Evolutionary conservation across 23 red algal genomes (phyloP).

Genomic region (Gracilaria gracilis): DNA sequence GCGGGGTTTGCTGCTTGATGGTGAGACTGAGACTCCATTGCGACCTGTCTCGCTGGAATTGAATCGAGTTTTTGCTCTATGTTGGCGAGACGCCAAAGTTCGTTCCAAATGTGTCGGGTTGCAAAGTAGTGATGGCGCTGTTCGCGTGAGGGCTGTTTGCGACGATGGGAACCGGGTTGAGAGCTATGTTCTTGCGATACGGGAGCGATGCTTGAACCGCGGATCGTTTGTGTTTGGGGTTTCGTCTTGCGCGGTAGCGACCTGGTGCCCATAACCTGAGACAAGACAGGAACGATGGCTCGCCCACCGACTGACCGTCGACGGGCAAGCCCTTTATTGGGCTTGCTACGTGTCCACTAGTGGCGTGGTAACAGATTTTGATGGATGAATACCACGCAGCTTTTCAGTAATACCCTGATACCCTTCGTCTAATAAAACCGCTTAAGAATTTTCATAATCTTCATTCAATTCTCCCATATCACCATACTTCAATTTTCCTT

Average conservation of each 20-base stretch:
- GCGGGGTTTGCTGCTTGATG: too few species aligned
- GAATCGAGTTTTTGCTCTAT: not conserved
- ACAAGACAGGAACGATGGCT: not conserved
- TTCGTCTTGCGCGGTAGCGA: not conserved
- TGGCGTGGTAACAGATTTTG: too few species aligned
- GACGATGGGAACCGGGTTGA: not conserved
- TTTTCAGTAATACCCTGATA: too few species aligned
- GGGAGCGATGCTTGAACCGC: slow-evolving; percentile 19
- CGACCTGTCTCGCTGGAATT: too few species aligned
- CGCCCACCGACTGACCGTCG: not conserved
- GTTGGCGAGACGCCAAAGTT: not conserved
- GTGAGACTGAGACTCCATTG: too few species aligned
- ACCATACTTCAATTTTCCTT: too few species aligned
- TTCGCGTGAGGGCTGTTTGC: not conserved
- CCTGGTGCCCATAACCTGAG: slow-evolving; percentile 34
- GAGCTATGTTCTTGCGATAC: not conserved
- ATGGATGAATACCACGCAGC: too few species aligned
- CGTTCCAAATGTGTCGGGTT: not conserved
- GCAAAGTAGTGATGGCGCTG: not conserved
- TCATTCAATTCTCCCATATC: too few species aligned
- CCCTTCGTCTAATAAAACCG: too few species aligned
- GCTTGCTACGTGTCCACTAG: too few species aligned
- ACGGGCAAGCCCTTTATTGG: too few species aligned
- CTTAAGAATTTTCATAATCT: too few species aligned
- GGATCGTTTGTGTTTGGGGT: not conserved